Percentiles rank a stretch among this genome's conserved stretches.
Conservation (phyloP, 805 yeast genomes). For the Teunomyces funiuensis region DNA sequence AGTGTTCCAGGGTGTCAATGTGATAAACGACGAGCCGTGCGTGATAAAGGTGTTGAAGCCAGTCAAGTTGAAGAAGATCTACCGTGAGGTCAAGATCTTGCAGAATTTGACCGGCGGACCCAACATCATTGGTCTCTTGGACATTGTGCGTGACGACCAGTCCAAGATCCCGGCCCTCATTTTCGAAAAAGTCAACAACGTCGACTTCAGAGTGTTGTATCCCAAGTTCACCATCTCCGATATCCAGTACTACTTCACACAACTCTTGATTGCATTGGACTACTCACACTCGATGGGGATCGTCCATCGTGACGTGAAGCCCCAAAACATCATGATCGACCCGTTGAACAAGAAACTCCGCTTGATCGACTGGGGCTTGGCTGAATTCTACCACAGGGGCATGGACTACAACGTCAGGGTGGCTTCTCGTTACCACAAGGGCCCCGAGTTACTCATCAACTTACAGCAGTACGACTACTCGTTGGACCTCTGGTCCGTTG, state of each 20-base stretch:
- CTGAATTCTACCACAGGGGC: slow-evolving; percentile 89
- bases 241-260: slow-evolving; percentile 79
- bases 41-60: slow-evolving; percentile 92
- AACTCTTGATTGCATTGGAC: slow-evolving; percentile 79
- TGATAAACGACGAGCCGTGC: slow-evolving; percentile 59
- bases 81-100: slow-evolving; percentile 83
- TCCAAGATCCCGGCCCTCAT: slow-evolving; percentile 83
- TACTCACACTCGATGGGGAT: slow-evolving; percentile 93
- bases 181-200: slow-evolving; percentile 81
- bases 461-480: slow-evolving; percentile 89
- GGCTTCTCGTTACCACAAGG: slow-evolving; percentile 90
- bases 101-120: slow-evolving; percentile 85
- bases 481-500: slow-evolving; percentile 90
- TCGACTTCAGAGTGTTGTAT: slow-evolving; percentile 78
- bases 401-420: slow-evolving; percentile 91
- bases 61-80: slow-evolving; percentile 87
- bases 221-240: slow-evolving; percentile 75
- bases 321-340: slow-evolving; percentile 95
- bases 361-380: slow-evolving; percentile 93
- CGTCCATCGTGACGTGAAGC: slow-evolving; percentile 94
- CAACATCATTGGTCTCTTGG: slow-evolving; percentile 72
- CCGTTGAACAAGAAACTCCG: slow-evolving; percentile 68
- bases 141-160: slow-evolving; percentile 77
- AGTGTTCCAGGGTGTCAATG: slow-evolving; percentile 82
- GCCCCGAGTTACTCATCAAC: slow-evolving; percentile 87